A percentile compares a stretch with the other conserved stretches of the same genome.
These are phyloP conservation scores for Litsea cubeba DNA, from an alignment of 164 flowering plant genomes.

Conservation along the genomic window DNA sequence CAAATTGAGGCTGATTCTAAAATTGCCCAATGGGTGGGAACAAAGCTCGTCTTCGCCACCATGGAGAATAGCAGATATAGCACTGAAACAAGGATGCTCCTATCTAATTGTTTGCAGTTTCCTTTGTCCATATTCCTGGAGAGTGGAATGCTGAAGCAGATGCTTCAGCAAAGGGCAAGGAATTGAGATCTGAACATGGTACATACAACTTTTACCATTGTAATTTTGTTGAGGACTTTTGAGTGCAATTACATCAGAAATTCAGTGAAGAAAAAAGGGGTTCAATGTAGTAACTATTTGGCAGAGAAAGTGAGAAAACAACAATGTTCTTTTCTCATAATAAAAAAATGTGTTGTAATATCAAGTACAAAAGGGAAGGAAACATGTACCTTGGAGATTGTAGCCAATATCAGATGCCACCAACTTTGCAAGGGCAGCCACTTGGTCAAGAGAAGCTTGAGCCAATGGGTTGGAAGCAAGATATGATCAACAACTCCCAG, in stretches of 20 bases:
- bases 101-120: too few relatives aligned
- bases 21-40: too few relatives aligned
- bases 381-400: constrained; percentile 50
- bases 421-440: constrained; percentile 58
- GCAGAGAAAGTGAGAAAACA: not conserved
- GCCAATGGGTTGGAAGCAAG: constrained; percentile 66
- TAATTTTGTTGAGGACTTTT: not conserved
- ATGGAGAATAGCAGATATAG: too few relatives aligned
- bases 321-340: not conserved
- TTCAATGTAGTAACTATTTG: not conserved
- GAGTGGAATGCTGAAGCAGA: too few relatives aligned
- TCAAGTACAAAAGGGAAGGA: not conserved
- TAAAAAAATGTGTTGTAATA: too few relatives aligned
- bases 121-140: too few relatives aligned
- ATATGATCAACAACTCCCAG: constrained; percentile 75
- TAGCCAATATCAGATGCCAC: constrained; percentile 56
- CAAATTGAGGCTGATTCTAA: too few relatives aligned
- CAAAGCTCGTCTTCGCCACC: too few relatives aligned
- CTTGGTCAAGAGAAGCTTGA: constrained; percentile 57
- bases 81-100: too few relatives aligned
- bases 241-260: not conserved
- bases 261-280: not conserved
- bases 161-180: too few relatives aligned
- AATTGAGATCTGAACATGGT: too few relatives aligned
- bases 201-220: too few relatives aligned